phyloP scores from a whole-genome alignment of 1,284 basidiomycete genomes.

The Fomes fomentarius region DNA sequence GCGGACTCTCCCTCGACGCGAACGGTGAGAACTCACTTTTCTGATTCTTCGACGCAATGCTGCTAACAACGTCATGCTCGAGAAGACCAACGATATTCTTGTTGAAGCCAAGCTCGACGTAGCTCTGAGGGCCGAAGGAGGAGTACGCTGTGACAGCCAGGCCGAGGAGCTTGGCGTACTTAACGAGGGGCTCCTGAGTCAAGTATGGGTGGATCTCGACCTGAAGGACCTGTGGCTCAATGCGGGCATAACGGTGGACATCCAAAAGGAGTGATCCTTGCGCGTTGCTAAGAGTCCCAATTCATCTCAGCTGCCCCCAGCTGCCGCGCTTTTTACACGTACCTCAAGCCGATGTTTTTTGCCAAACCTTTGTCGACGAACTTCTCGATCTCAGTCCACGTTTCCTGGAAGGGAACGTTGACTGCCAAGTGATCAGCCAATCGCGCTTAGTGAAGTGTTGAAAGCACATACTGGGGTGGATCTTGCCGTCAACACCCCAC shows the following conservation, averaged over 20 bases:
- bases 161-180: slow-evolving; percentile 58
- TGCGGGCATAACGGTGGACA: slow-evolving; percentile 70
- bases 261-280: slow-evolving; percentile 67
- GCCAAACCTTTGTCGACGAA: slow-evolving; percentile 70
- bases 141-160: slow-evolving; percentile 81
- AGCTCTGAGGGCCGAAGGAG: slow-evolving; percentile 75
- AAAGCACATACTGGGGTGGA: slow-evolving; percentile 54
- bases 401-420: slow-evolving; percentile 73
- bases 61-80: slow-evolving; percentile 48
- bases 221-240: slow-evolving; percentile 73
- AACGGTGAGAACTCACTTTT: slow-evolving; percentile 50
- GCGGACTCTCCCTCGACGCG: neutral
- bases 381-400: slow-evolving; percentile 76
- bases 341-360: slow-evolving; percentile 79
- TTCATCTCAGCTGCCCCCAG: no score
- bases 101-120: slow-evolving; percentile 63
- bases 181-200: slow-evolving; percentile 66
- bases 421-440: slow-evolving; percentile 37
- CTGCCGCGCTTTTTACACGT: slow-evolving; percentile 5
- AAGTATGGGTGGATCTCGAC: slow-evolving; percentile 81
- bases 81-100: slow-evolving; percentile 56
- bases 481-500: slow-evolving; percentile 67
- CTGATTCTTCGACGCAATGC: slow-evolving; percentile 52
- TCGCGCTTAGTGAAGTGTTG: neutral
- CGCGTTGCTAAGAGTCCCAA: slow-evolving; percentile 52